A percentile compares a stretch with the other conserved stretches of the same genome.
These are phyloP conservation scores for Metschnikowia kunwiensis DNA, from an alignment of 805 yeast species.

Conservation along the genomic window DNA sequence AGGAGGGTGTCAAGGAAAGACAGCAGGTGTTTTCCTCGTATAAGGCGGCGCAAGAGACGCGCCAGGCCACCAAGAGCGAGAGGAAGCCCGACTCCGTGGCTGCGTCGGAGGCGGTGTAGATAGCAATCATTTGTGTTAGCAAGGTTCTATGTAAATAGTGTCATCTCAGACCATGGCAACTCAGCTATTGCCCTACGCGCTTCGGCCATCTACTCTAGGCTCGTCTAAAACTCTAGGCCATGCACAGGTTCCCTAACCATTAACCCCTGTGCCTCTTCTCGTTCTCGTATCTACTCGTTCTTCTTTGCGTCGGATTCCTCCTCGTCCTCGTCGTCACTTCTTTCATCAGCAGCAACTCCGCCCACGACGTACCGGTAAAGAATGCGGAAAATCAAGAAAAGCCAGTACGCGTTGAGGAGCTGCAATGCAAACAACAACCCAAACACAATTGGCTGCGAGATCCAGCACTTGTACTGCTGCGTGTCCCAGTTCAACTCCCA, in stretches of 20 bases:
- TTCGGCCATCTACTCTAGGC: no score
- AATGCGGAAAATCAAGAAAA: slow-evolving; percentile 75
- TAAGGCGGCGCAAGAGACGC: slow-evolving; percentile 9
- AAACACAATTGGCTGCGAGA: slow-evolving; percentile 89
- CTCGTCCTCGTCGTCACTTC: slow-evolving; percentile 83
- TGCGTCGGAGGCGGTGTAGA: neutral
- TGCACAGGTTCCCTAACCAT: no score
- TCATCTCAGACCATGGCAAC: slow-evolving; percentile 1
- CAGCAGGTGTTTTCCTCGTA: slow-evolving; percentile 27
- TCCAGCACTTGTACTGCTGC: slow-evolving; percentile 95
- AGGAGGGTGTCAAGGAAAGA: slow-evolving; percentile 66
- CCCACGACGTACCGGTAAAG: slow-evolving; percentile 59
- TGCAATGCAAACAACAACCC: slow-evolving; percentile 75
- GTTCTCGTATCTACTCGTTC: slow-evolving; percentile 4
- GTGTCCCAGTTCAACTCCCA: slow-evolving; percentile 78
- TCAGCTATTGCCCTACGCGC: no score
- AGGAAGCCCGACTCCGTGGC: neutral
- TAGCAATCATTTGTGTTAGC: slow-evolving; percentile 1
- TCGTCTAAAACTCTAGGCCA: no score
- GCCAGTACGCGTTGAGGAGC: slow-evolving; percentile 85
- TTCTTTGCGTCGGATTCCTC: slow-evolving; percentile 25
- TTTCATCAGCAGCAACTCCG: slow-evolving; percentile 70
- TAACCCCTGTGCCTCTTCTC: no score
- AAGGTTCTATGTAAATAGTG: slow-evolving; percentile 9
- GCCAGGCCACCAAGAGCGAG: neutral